Base-by-base conservation (phyloP, 805 yeast genomes). In the Hagleromyces aurorensis region DNA sequence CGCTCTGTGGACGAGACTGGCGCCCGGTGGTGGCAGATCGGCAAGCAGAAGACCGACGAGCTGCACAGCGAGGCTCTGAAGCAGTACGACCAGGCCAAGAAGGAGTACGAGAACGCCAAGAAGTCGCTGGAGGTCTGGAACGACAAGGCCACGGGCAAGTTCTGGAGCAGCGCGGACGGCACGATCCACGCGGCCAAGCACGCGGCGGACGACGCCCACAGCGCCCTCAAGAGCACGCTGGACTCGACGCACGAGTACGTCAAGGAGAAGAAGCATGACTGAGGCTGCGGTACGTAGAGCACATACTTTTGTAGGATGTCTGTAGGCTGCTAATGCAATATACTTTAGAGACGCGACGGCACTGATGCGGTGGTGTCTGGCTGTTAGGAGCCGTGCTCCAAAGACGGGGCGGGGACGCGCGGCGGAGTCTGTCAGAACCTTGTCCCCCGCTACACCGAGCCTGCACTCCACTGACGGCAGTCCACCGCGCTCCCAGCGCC, bases 11-110 rank as follows among this genome's bases (percentile, higher is more conserved):
- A 54, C 6, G 40, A 54, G 5, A 44, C 52, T 13, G 44, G 57
- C 21, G 43, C 45, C 13, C 49, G 54, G 13, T 62, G 70, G 68
- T 56, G 55, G 37, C 34, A 47, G 6, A 62, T 64, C 59, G 63
- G 67, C 12, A 46, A 54, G 24, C 43, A 53, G 16, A 55, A 62
- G 48, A 49, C 57, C 25, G 49, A 55, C 27, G 63, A 62, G 21
- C 44, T 61, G 11, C 48, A 52, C 17, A 40, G 32, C 3, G 44
- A 49, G 15, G 59, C 63, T 16, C 50, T 53, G 40, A 41, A 40
- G 20, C 41, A 55, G 20, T 52, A 52, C 22, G 54, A 55, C 12
- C 54, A 43, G 16, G 55, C 55, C 6, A 30, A 35, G 22, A 27
- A 37, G 20, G 39, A 41, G 11, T 42, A 43, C 33, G 37, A 36